A percentile compares a stretch with the other conserved stretches of the same genome.
These are phyloP conservation scores for Annulohypoxylon bovei DNA, from an alignment of 495 filamentous ascomycete genomes.

Conservation along the genomic window DNA sequence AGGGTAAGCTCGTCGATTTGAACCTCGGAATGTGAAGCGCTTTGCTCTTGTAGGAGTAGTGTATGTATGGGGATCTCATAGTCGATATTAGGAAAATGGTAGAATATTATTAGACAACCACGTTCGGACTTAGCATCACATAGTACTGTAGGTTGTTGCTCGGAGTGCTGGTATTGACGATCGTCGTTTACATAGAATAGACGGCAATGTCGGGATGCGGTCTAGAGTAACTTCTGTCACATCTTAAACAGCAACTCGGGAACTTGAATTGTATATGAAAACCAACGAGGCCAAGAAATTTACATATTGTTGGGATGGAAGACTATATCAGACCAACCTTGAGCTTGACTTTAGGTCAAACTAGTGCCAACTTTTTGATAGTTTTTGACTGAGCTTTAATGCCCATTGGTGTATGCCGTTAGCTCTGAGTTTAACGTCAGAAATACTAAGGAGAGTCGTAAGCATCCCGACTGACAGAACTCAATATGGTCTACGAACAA, in stretches of 20 bases:
- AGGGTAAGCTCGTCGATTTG: slow-evolving; percentile 20
- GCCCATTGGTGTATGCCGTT: slow-evolving; percentile 3
- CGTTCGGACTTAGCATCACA: background rate
- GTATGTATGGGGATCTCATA: background rate
- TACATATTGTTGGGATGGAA: background rate
- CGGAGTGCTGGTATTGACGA: background rate
- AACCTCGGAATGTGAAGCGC: slow-evolving; percentile 10
- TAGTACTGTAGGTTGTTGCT: background rate
- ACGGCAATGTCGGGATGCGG: background rate
- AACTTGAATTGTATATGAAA: background rate
- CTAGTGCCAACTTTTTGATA: slow-evolving; percentile 13
- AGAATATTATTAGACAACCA: background rate
- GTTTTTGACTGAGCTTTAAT: slow-evolving; percentile 5
- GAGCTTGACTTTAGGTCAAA: slow-evolving; percentile 15
- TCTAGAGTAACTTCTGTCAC: background rate
- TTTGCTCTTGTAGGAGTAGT: background rate
- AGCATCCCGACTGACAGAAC: slow-evolving; percentile 18
- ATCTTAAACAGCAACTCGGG: background rate
- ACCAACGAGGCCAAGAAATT: background rate
- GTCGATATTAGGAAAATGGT: background rate
- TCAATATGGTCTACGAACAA: slow-evolving; percentile 16
- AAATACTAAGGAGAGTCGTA: slow-evolving; percentile 14
- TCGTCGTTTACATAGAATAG: background rate
- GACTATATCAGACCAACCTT: background rate
- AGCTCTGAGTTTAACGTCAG: slow-evolving; percentile 9